A percentile compares a stretch with the other conserved stretches of the same genome.
Evolutionary conservation across 2,329 filamentous ascomycete species (phyloP).

Genomic region (Verticillium isaacii): DNA sequence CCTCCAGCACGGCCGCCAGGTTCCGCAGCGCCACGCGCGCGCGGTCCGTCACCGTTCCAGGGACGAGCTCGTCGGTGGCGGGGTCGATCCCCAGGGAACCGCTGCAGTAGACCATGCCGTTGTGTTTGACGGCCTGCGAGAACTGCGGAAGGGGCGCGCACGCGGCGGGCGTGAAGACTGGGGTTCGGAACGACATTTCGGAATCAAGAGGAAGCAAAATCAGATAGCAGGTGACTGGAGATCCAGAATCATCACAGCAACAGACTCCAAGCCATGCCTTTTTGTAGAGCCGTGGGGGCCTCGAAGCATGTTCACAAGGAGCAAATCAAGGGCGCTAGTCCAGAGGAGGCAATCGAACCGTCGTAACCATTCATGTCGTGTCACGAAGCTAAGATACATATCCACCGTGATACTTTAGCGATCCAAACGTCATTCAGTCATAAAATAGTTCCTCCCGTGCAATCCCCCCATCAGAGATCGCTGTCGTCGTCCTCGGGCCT

Average conservation of each 20-base stretch:
- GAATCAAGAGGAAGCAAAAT: too few species aligned
- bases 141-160: slow-evolving; percentile 46
- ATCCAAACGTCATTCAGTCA: not conserved
- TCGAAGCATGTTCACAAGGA: not conserved
- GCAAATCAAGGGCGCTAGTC: too few species aligned
- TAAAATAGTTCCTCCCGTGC: not conserved
- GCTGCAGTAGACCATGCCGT: slow-evolving; percentile 68
- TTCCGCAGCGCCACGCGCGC: slow-evolving; percentile 54
- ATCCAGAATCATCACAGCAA: too few species aligned
- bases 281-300: too few species aligned
- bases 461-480: not conserved
- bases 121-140: slow-evolving; percentile 56
- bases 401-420: not conserved
- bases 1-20: slow-evolving; percentile 53
- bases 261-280: too few species aligned
- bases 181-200: too few species aligned
- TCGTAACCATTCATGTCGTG: not conserved
- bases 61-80: slow-evolving; percentile 43
- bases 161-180: slow-evolving; percentile 17
- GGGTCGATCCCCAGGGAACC: slow-evolving; percentile 49
- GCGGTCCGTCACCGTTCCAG: slow-evolving; percentile 48
- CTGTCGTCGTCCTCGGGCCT: not conserved
- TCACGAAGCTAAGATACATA: not conserved
- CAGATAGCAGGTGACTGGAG: too few species aligned
- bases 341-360: too few species aligned